These are phyloP conservation scores for Eragrostis nindensis DNA, from an alignment of 176 grass and related monocot genomes.

Conservation along the genomic window DNA sequence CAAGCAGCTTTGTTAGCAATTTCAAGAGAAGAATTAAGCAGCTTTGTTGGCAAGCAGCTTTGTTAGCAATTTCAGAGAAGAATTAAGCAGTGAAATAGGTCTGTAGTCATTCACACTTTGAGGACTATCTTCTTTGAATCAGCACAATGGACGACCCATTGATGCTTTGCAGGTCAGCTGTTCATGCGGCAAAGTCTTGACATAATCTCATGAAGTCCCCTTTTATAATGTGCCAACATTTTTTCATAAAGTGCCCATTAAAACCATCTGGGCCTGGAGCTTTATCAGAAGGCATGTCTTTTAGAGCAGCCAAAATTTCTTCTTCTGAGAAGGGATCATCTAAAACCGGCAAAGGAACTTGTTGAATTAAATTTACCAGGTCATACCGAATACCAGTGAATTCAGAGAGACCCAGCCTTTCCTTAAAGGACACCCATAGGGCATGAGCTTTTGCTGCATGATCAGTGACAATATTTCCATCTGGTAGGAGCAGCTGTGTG, in stretches of 20 bases:
- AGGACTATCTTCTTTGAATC: not conserved
- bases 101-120: not conserved
- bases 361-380: not conserved
- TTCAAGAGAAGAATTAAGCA: not conserved
- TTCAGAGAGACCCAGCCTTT: not conserved
- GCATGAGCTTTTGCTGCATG: too few species aligned
- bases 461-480: too few species aligned
- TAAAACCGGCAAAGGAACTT: not conserved
- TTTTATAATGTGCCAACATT: not conserved
- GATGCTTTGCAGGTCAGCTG: not conserved
- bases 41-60: too few species aligned
- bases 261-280: not conserved
- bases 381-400: not conserved
- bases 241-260: not conserved
- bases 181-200: accelerated
- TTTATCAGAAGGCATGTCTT: not conserved
- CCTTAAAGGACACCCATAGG: not conserved
- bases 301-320: not conserved
- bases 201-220: not conserved
- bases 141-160: not conserved
- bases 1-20: not conserved
- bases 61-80: not conserved
- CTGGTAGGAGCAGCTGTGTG: too few species aligned
- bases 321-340: not conserved
- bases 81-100: not conserved